Conservation (phyloP, 192 early-diverging fungal genomes). For the Coemansia sp. region DNA sequence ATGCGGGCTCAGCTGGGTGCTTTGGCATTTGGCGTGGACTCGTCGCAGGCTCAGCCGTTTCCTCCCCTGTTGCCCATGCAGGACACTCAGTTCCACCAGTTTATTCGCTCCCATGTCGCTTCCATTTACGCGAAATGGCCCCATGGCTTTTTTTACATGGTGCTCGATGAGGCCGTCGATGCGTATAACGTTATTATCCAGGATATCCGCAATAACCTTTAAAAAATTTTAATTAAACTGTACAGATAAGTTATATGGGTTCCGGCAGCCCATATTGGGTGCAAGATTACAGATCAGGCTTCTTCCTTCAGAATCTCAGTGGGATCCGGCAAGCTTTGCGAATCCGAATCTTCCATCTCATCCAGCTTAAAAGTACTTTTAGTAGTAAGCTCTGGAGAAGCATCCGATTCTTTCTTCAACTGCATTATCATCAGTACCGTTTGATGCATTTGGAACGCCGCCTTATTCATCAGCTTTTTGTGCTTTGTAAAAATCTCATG, state of each 20-base stretch:
- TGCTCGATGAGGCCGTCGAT: slow-evolving; percentile 42
- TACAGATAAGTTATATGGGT: too few species aligned
- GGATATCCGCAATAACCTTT: slow-evolving; percentile 11
- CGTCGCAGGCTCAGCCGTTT: slow-evolving; percentile 22
- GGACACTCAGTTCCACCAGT: slow-evolving; percentile 35
- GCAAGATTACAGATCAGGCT: not conserved
- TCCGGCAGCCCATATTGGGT: not conserved
- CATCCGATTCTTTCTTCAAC: too few species aligned
- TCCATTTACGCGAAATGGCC: slow-evolving; percentile 35
- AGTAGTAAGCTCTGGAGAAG: too few species aligned
- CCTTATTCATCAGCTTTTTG: slow-evolving; percentile 17
- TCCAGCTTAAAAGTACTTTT: too few species aligned
- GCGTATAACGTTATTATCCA: slow-evolving; percentile 44
- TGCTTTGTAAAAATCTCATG: slow-evolving; percentile 21
- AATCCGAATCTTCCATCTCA: too few species aligned
- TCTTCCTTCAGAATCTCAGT: too few species aligned
- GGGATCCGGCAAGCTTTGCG: too few species aligned
- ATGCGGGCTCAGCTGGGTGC: slow-evolving; percentile 37
- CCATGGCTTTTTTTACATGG: slow-evolving; percentile 47
- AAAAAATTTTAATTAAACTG: too few species aligned
- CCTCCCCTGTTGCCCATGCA: slow-evolving; percentile 31
- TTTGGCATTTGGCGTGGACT: slow-evolving; percentile 28
- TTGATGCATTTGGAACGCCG: slow-evolving; percentile 32
- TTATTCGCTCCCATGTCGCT: slow-evolving; percentile 19
- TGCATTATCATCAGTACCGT: slow-evolving; percentile 8